These are phyloP conservation scores for Pterulicium gracile DNA, from an alignment of 1,284 basidiomycete species.

Conservation along the genomic window DNA sequence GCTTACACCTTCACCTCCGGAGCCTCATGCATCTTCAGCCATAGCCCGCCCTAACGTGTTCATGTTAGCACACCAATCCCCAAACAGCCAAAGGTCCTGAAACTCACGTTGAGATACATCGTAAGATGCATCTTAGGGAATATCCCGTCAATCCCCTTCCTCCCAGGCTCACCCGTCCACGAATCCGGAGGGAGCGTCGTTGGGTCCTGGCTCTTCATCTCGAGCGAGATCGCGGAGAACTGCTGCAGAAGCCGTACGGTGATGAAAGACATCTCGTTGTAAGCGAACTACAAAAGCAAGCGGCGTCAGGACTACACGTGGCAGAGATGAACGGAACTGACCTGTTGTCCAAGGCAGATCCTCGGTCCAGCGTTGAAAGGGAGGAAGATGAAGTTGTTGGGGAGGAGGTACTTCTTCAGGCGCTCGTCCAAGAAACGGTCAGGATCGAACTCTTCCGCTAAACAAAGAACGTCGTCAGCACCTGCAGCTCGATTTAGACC, in stretches of 20 bases:
- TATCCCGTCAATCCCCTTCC: slow-evolving; percentile 26
- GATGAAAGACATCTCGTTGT: slow-evolving; percentile 33
- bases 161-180: slow-evolving; percentile 20
- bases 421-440: slow-evolving; percentile 38
- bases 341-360: slow-evolving; percentile 38
- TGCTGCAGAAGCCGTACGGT: slow-evolving; percentile 31
- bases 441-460: slow-evolving; percentile 35
- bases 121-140: slow-evolving; percentile 27
- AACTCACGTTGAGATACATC: slow-evolving; percentile 23
- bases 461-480: not conserved
- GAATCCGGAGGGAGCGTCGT: slow-evolving; percentile 19
- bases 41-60: not conserved
- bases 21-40: not conserved
- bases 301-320: not conserved
- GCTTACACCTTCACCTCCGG: not conserved
- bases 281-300: slow-evolving; percentile 27
- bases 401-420: slow-evolving; percentile 23
- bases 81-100: slow-evolving; percentile 7
- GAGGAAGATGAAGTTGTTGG: slow-evolving; percentile 32
- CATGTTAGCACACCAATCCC: not conserved
- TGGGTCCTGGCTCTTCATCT: slow-evolving; percentile 22
- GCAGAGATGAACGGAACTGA: slow-evolving; percentile 6
- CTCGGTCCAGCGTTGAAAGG: slow-evolving; percentile 30
- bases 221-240: slow-evolving; percentile 24
- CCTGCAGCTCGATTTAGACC: not conserved